phyloP scores from a whole-genome alignment of 306 rosid genomes.

The Rosa lucieae region DNA sequence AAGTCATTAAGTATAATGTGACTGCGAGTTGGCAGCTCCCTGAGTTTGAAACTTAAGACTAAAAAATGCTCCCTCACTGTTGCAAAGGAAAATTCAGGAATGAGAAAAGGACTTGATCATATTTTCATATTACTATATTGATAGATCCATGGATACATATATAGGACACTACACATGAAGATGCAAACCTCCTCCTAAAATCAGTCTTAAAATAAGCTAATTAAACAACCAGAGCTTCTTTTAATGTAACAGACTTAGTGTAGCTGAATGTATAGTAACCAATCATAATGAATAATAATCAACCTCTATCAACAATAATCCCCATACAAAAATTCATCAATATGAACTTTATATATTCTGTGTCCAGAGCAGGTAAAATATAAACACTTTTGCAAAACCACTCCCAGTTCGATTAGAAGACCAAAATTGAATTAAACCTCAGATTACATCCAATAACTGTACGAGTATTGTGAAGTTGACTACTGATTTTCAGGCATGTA shows the following conservation, averaged over 20 bases:
- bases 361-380: background rate
- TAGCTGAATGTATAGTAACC: background rate
- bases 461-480: background rate
- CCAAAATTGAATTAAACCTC: background rate
- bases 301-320: background rate
- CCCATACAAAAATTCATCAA: background rate
- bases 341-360: background rate
- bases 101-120: background rate
- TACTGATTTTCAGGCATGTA: constrained; percentile 1
- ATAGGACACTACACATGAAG: background rate
- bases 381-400: background rate
- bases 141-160: background rate
- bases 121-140: background rate
- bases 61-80: background rate
- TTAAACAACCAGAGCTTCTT: background rate
- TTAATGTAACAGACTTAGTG: no score
- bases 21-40: background rate
- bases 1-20: background rate
- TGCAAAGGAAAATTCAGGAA: background rate
- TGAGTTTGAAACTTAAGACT: background rate
- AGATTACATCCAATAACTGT: background rate
- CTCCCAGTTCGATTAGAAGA: background rate
- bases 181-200: background rate
- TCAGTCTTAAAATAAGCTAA: background rate
- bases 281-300: background rate